Base-by-base conservation (phyloP, 2,329 filamentous ascomycete species). In the Rachicladosporium sp. region DNA sequence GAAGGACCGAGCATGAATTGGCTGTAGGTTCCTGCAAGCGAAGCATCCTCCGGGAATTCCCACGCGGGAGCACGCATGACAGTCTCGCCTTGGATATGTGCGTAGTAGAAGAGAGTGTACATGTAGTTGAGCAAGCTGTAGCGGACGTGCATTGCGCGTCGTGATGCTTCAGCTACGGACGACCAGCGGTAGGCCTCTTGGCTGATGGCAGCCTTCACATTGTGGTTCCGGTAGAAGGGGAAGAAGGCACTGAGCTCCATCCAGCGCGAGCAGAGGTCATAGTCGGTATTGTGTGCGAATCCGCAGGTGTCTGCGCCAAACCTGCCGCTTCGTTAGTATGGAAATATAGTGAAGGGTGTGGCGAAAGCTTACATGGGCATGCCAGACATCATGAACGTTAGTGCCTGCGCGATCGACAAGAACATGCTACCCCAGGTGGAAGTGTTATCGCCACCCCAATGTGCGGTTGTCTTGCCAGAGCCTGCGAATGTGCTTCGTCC, bases 401-500 rank as follows among this genome's bases (percentile, higher is more conserved):
- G 34, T 7, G 50, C 50, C 43, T 51, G 48, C 4, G 43, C 38
- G 31, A 51, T 51, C 32, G 41, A 40, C 12, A 50, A 46, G 40
- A 50, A 51, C 49, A 51, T 51, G 43, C 43, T 43, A 33, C 45
- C 44, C 36, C 82, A 89, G 58, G 88, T 82, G 1, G 81, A 82
- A 2, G 82, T 78, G 62, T 73, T 80, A 56, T 74, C 75, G 2
- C 52, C 52, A 10, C 51, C 50, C 52, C 53, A 56, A 35, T 55
- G 50, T 10, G 37, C 46, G 5, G 48, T 45, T 10, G 38, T 36
- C 11, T 37, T 37, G 15, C 84, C 84, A 1, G 76, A 75, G 3
- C 84, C 83, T 9, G 81, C 70, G 53, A 88, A 88, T 1, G 82
- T 89, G 33, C 80, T 84, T 10, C 85, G 77, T 0, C 80, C 81